Conservation (phyloP, 768 basidiomycete genomes). For the Suillus lakei region DNA sequence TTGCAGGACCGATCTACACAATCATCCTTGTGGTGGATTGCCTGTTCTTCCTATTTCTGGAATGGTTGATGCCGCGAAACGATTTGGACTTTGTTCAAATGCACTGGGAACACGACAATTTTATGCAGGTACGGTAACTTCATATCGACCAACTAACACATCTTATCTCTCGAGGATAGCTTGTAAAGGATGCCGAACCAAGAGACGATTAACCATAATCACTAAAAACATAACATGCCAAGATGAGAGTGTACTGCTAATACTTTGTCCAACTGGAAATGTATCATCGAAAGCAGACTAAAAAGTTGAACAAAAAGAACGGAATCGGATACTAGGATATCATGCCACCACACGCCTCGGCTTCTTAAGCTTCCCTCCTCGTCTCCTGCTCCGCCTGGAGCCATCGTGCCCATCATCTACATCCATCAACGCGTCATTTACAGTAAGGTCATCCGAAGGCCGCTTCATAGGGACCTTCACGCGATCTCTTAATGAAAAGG, state of each 20-base stretch:
- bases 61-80: slow-evolving; percentile 82
- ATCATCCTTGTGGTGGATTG: slow-evolving; percentile 90
- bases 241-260: slow-evolving; percentile 1
- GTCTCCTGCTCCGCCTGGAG: slow-evolving; percentile 27
- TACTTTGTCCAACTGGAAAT: slow-evolving; percentile 9
- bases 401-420: slow-evolving; percentile 27
- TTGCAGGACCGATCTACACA: slow-evolving; percentile 87
- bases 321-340: slow-evolving; percentile 5
- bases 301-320: neutral
- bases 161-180: slow-evolving; percentile 7
- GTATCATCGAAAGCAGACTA: slow-evolving; percentile 4
- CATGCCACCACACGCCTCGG: slow-evolving; percentile 19
- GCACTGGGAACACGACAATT: slow-evolving; percentile 57
- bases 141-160: neutral
- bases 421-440: slow-evolving; percentile 20
- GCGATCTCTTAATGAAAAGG: slow-evolving; percentile 37
- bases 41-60: slow-evolving; percentile 83
- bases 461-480: slow-evolving; percentile 43
- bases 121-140: slow-evolving; percentile 34
- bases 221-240: neutral
- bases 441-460: slow-evolving; percentile 33
- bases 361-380: slow-evolving; percentile 25
- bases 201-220: neutral
- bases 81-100: slow-evolving; percentile 74
- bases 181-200: slow-evolving; percentile 16